Base-by-base conservation (phyloP, 2,329 filamentous ascomycete genomes). In the Paramyrothecium sp. region DNA sequence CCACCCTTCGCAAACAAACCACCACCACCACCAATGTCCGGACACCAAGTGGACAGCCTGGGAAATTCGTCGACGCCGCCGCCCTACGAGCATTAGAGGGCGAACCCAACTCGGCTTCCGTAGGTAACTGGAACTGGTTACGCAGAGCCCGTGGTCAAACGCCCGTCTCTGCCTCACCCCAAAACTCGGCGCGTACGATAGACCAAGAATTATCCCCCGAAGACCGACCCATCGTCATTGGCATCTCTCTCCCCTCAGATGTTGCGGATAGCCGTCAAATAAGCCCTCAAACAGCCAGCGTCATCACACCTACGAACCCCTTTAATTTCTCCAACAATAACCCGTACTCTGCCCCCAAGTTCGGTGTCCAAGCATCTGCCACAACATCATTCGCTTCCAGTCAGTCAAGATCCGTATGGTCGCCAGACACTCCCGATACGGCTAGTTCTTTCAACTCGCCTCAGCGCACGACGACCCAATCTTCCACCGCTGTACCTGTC, bases 181-280 rank as follows among this genome's bases (percentile, higher is more conserved):
- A 69, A 16, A 67, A 66, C 41, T 61, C 64, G 22, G 55, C 64
- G 57, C 59, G 67, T 59, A 61, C 64, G 59, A 54, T 67, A 22
- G 67, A 67, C 7, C 68, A 70, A 12, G 84, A 86, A 59, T 77
- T 90, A 3, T 90, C 89, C 16, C 89, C 89, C 0, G 83, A 82
- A 57, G 86, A 89, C 64, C 80, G 85, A n/a, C 87, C 87, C 1
- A 92, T 92, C 58, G 81, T 89, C 47, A 92, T 91, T 61, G 89
- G 89, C 13, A 85, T 92, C 53, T 81, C 84, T 16, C 75, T 91
- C 50, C 83, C 88, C 2, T 81, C 84, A 16, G 69, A 69, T 8
- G 67, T 70, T 20, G 59, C 65, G 12, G 59, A 58, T 44, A 60
- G 56, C 33, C 64, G 60, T 1, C 60, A 62, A 26, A 73, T 81